Evolutionary conservation across 1,284 basidiomycete genomes (phyloP).

Genomic region (Boletus semigastroideus): DNA sequence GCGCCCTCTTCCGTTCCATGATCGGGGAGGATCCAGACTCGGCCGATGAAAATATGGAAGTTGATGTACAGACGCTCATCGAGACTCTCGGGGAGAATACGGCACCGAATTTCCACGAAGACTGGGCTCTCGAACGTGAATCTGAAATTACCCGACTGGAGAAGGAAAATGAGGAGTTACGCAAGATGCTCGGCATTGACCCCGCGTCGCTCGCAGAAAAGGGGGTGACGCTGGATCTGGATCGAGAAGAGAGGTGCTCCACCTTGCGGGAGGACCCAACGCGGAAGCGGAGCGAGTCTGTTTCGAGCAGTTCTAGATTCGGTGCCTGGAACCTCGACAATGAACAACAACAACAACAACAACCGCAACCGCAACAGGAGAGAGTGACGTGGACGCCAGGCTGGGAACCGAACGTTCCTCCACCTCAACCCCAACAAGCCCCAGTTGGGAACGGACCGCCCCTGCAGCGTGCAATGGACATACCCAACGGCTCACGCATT

Average conservation of each 20-base stretch:
- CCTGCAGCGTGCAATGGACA: slow-evolving; percentile 47
- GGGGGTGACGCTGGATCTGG: slow-evolving; percentile 49
- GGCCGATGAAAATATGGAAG: slow-evolving; percentile 21
- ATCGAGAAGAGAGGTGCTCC: slow-evolving; percentile 35
- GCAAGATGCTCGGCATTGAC: slow-evolving; percentile 75
- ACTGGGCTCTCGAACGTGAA: slow-evolving; percentile 87
- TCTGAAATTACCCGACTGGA: slow-evolving; percentile 77
- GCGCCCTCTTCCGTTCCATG: slow-evolving; percentile 70
- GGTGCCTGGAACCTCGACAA: slow-evolving; percentile 30
- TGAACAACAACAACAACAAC: slow-evolving; percentile 15
- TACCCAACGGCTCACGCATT: slow-evolving; percentile 48
- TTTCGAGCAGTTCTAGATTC: slow-evolving; percentile 23
- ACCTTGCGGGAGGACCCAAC: slow-evolving; percentile 20
- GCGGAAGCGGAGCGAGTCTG: slow-evolving; percentile 31
- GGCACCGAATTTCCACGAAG: slow-evolving; percentile 31
- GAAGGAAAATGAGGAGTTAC: slow-evolving; percentile 76
- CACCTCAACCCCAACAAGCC: slow-evolving; percentile 23
- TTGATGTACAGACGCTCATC: slow-evolving; percentile 46
- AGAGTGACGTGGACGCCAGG: slow-evolving; percentile 23
- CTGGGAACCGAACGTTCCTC: slow-evolving; percentile 30
- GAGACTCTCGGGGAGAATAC: slow-evolving; percentile 38
- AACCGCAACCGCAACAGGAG: slow-evolving; percentile 14
- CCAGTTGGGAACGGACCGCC: slow-evolving; percentile 33
- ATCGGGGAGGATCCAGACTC: slow-evolving; percentile 60
- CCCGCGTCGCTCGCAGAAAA: slow-evolving; percentile 46